A percentile compares a stretch with the other conserved stretches of the same genome.
Evolutionary conservation across 345 rosid species (phyloP).

Genomic region (Gynandropsis gynandra): DNA sequence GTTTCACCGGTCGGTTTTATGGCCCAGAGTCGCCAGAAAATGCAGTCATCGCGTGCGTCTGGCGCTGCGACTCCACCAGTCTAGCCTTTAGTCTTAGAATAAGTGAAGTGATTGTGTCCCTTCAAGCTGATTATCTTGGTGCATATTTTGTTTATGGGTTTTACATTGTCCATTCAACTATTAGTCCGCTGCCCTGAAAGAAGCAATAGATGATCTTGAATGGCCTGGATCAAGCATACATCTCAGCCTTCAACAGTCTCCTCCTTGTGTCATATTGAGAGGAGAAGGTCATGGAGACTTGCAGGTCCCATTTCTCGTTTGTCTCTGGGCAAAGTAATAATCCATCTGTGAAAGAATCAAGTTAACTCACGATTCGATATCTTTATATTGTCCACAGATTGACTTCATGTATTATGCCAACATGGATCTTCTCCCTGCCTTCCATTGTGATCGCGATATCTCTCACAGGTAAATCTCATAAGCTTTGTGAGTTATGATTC

Average conservation of each 20-base stretch:
- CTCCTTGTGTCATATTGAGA: slow-evolving; percentile 67
- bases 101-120: too few species aligned
- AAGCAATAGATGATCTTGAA: slow-evolving; percentile 92
- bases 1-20: too few species aligned
- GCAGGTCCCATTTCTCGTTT: slow-evolving; percentile 47
- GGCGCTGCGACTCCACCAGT: too few species aligned
- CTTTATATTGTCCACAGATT: slow-evolving; percentile 39
- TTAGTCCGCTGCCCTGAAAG: slow-evolving; percentile 85
- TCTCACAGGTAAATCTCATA: slow-evolving; percentile 54
- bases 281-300: slow-evolving; percentile 94
- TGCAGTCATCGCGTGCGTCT: too few species aligned
- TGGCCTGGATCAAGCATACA: slow-evolving; percentile 90
- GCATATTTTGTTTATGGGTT: not conserved
- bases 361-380: not conserved
- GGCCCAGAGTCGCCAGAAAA: too few species aligned
- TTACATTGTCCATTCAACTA: slow-evolving; percentile 4
- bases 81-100: too few species aligned
- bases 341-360: slow-evolving; percentile 6
- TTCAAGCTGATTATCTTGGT: not conserved
- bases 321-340: not conserved
- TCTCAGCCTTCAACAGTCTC: slow-evolving; percentile 54
- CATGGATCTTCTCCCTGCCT: slow-evolving; percentile 71
- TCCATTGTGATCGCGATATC: slow-evolving; percentile 64
- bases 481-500: too few species aligned
- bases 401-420: slow-evolving; percentile 75